Evolutionary conservation across 2,329 filamentous ascomycete species (phyloP).

Genomic region (Fusarium sp.): DNA sequence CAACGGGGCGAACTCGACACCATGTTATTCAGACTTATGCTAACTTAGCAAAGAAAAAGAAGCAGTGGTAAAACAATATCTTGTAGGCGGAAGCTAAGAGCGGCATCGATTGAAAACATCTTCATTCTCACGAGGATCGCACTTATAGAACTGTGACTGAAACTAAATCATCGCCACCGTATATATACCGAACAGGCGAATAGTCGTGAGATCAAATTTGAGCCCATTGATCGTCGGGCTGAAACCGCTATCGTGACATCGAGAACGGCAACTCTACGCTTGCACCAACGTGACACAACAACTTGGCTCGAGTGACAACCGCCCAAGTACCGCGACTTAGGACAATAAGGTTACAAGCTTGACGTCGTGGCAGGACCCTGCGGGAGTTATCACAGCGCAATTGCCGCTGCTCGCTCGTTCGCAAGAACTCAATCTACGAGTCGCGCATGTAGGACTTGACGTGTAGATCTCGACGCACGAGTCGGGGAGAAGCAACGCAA

Average conservation of each 20-base stretch:
- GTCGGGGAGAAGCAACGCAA: constrained; percentile 12
- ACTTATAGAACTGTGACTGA: neutral
- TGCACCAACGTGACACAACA: neutral
- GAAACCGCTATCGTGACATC: neutral
- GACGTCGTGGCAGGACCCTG: constrained; percentile 8
- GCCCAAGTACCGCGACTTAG: constrained; percentile 13
- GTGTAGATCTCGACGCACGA: constrained; percentile 28
- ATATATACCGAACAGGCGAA: neutral
- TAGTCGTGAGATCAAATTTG: neutral
- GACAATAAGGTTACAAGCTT: constrained; percentile 13
- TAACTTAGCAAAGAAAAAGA: no score
- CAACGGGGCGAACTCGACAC: no score
- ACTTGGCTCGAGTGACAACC: neutral
- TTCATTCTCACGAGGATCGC: neutral
- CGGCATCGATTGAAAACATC: neutral
- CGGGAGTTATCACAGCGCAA: neutral
- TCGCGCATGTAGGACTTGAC: constrained; percentile 14
- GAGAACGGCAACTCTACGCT: neutral
- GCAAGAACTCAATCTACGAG: constrained; percentile 5
- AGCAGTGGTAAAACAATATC: no score
- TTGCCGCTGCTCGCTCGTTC: neutral
- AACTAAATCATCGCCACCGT: neutral
- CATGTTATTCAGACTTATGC: no score
- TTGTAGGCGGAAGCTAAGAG: neutral
- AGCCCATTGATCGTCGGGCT: neutral